A percentile compares a stretch with the other conserved stretches of the same genome.
Evolutionary conservation across 768 basidiomycete genomes (phyloP).

Genomic region (Rhodotorula toruloides): DNA sequence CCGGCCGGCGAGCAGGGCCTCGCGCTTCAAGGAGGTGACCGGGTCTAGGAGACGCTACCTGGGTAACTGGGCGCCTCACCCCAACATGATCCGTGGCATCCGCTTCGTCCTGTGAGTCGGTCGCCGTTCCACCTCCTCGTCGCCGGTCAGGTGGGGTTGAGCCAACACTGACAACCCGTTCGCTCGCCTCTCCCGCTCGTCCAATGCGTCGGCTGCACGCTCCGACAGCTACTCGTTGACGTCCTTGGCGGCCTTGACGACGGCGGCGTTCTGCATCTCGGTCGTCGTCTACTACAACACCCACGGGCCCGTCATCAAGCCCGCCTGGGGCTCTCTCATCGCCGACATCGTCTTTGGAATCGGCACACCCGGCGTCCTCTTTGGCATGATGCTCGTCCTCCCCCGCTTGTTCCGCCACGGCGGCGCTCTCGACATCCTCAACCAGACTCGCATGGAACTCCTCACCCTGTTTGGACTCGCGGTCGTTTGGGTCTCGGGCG

Average conservation of each 20-base stretch:
- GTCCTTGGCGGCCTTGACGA: conserved; percentile 23
- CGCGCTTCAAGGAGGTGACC: background rate
- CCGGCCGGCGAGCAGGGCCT: background rate
- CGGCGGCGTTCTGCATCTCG: conserved; percentile 22
- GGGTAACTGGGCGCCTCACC: conserved; percentile 26
- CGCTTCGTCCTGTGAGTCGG: conserved; percentile 14
- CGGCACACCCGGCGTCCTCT: conserved; percentile 24
- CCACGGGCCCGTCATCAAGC: conserved; percentile 26
- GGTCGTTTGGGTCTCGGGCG: conserved; percentile 31
- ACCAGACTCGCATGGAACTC: conserved; percentile 31
- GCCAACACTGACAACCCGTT: background rate
- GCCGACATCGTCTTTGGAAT: conserved; percentile 34
- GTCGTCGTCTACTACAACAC: conserved; percentile 37
- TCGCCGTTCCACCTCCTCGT: too few relatives aligned
- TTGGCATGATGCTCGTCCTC: conserved; percentile 17
- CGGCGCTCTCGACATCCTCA: conserved; percentile 24
- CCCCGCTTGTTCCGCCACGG: conserved; percentile 25
- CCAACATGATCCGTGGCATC: conserved; percentile 11
- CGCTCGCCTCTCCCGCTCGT: background rate
- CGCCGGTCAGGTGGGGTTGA: background rate
- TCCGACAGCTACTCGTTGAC: conserved; percentile 25
- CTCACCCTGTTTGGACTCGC: conserved; percentile 18
- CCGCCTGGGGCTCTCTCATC: conserved; percentile 35
- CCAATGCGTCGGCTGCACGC: background rate
- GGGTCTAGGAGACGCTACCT: conserved; percentile 1